Conservation (phyloP, 129 eudicot genomes). For the Saussurea involucrata region DNA sequence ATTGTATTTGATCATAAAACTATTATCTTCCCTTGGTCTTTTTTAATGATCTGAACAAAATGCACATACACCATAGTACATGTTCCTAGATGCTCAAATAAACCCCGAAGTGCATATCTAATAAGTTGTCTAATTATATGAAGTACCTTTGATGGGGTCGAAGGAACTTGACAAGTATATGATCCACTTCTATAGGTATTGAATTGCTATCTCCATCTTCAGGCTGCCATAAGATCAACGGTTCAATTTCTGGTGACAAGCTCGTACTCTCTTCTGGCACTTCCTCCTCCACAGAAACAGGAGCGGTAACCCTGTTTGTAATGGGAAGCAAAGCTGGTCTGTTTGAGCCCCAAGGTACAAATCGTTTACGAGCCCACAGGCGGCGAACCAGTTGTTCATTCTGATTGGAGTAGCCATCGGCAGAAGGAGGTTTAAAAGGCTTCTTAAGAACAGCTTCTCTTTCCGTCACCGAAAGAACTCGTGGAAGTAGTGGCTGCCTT, state of each 20-base stretch:
- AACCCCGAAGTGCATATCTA: background rate
- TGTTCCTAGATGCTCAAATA: background rate
- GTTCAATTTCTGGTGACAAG: conserved; percentile 86
- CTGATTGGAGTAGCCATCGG: conserved; percentile 55
- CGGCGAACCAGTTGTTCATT: conserved; percentile 65
- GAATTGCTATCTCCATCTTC: conserved; percentile 35
- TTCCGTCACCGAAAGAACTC: conserved; percentile 76
- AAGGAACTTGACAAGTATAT: conserved; percentile 76
- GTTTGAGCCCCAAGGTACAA: conserved; percentile 94
- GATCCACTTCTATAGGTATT: conserved; percentile 61
- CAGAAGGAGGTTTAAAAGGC: conserved; percentile 87
- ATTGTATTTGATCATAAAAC: background rate
- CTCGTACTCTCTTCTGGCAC: conserved; percentile 45
- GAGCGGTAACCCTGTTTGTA: conserved; percentile 40
- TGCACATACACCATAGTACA: background rate
- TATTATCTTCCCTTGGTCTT: background rate
- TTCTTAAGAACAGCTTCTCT: conserved; percentile 70
- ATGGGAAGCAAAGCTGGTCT: conserved; percentile 54
- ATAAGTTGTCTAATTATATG: background rate
- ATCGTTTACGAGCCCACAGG: conserved; percentile 84
- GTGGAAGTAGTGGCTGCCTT: conserved; percentile 83
- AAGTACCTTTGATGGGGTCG: conserved; percentile 96
- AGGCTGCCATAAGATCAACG: conserved; percentile 81
- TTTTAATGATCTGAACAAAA: background rate
- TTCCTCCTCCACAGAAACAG: conserved; percentile 45